Conservation (phyloP, 2,329 filamentous ascomycete genomes). For the Cladosporium sp. region DNA sequence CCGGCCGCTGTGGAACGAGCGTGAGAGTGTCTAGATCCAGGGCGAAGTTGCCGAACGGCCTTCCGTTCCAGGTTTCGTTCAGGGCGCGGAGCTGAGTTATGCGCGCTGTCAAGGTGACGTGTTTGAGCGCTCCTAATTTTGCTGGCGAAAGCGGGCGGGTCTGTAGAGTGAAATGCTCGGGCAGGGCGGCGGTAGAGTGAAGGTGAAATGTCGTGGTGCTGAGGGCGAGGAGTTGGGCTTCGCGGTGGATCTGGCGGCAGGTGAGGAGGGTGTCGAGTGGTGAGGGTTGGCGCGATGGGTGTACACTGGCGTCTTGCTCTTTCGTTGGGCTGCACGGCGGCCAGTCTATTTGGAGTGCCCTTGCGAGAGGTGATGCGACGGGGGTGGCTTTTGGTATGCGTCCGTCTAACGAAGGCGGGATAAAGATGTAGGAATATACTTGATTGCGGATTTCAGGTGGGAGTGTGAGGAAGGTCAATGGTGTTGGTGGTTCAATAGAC, state of each 20-base stretch:
- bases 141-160: conserved; percentile 17
- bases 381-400: neutral
- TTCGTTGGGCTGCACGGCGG: neutral
- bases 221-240: conserved; percentile 31
- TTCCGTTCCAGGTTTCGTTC: conserved; percentile 32
- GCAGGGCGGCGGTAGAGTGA: conserved; percentile 20
- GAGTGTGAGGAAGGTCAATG: conserved; percentile 8
- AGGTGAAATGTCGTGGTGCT: conserved; percentile 28
- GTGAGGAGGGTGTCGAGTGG: conserved; percentile 3
- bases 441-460: conserved; percentile 14
- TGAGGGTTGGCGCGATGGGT: neutral
- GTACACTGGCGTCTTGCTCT: neutral
- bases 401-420: conserved; percentile 2
- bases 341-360: neutral
- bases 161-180: conserved; percentile 26
- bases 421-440: conserved; percentile 10
- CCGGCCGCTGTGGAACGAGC: conserved; percentile 29
- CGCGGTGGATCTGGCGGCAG: conserved; percentile 18
- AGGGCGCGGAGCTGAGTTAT: conserved; percentile 30
- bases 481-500: neutral
- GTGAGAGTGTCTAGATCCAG: conserved; percentile 30
- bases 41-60: conserved; percentile 30
- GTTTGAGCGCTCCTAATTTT: conserved; percentile 26
- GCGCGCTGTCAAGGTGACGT: conserved; percentile 31
- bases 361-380: neutral